Conservation (phyloP, 768 basidiomycete species). For the Suillus decipiens region DNA sequence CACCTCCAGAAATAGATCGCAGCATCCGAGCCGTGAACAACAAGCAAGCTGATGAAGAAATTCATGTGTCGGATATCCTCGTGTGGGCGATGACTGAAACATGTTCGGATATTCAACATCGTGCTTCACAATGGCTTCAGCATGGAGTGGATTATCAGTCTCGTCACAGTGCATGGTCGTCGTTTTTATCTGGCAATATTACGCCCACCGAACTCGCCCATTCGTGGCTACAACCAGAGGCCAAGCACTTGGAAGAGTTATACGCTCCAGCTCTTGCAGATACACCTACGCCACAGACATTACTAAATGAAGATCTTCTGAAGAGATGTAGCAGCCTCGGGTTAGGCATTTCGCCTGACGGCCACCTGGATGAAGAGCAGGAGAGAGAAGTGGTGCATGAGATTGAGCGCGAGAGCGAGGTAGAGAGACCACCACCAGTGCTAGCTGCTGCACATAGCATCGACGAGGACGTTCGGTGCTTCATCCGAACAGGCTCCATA, state of each 20-base stretch:
- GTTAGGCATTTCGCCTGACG: slow-evolving; percentile 19
- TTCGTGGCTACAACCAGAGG: slow-evolving; percentile 43
- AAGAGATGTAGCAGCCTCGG: slow-evolving; percentile 33
- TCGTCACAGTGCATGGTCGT: slow-evolving; percentile 26
- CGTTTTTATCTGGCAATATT: slow-evolving; percentile 15
- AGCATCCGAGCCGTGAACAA: slow-evolving; percentile 34
- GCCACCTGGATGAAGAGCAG: slow-evolving; percentile 45
- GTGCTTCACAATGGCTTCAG: slow-evolving; percentile 43
- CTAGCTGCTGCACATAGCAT: slow-evolving; percentile 30
- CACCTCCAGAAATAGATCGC: slow-evolving; percentile 43
- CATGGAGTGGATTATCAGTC: slow-evolving; percentile 40
- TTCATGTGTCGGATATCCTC: slow-evolving; percentile 39
- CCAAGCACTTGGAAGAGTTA: slow-evolving; percentile 37
- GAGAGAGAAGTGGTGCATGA: slow-evolving; percentile 48
- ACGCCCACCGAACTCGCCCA: slow-evolving; percentile 5
- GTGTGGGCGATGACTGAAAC: slow-evolving; percentile 48
- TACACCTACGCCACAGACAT: slow-evolving; percentile 4
- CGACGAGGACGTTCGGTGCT: slow-evolving; percentile 25
- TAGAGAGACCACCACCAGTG: slow-evolving; percentile 36
- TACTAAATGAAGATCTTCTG: slow-evolving; percentile 20
- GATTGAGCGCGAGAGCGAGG: slow-evolving; percentile 40
- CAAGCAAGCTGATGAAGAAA: slow-evolving; percentile 11
- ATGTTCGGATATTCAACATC: slow-evolving; percentile 39
- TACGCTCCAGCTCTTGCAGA: slow-evolving; percentile 23
- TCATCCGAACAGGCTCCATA: slow-evolving; percentile 33